Evolutionary conservation across 805 yeast species (phyloP), one percentile per base, ranked within the genome.

Genomic region (Grigorovia humatica): DNA sequence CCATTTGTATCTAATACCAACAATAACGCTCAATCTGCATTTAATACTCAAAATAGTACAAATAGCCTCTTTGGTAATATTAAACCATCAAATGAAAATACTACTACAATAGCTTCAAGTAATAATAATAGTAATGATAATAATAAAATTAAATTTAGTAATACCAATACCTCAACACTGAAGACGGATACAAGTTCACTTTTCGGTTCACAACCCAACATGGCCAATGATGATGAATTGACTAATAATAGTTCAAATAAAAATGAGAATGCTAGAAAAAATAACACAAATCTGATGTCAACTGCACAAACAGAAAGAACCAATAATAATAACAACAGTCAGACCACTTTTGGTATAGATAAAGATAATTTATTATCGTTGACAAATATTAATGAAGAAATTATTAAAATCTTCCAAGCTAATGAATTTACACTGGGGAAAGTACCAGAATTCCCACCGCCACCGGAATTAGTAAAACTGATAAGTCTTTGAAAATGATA

Each of bases 391-490:
- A 68, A 76, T 47, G 76, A 74, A 4, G 68, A 60, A 2, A 71
- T 80, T 0, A 47, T 70, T 9, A 70, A 67, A 6, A 74, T 75
- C 20, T 88, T 85, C 62, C 62, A 72, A 54, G 71, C 77, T 0
- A 57, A 60, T 0, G 50, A 53, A 4, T 85, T 85, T 56, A 61
- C 65, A n/a, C 59, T 85, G 35, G 91, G 90, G 0, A 66, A 68
- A 27, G 79, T 85, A 1, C 95, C 95, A 0, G 91, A 84, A 53
- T 59, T 79, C 6, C 81, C 88, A 2, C 93, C 95, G 6, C 89
- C 93, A 1, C 43, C 73, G 9, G 74, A 71, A 50, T 62, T 76
- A 30, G 43, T 40, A 18, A 7, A 13, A 35, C 35, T 32, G 20
- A 44, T 29, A 29, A n/a, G n/a, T 44, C 29, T 17, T 29, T 29